These are phyloP conservation scores for Amphibolis antarctica DNA, from an alignment of 106 monocot species.

Conservation along the genomic window DNA sequence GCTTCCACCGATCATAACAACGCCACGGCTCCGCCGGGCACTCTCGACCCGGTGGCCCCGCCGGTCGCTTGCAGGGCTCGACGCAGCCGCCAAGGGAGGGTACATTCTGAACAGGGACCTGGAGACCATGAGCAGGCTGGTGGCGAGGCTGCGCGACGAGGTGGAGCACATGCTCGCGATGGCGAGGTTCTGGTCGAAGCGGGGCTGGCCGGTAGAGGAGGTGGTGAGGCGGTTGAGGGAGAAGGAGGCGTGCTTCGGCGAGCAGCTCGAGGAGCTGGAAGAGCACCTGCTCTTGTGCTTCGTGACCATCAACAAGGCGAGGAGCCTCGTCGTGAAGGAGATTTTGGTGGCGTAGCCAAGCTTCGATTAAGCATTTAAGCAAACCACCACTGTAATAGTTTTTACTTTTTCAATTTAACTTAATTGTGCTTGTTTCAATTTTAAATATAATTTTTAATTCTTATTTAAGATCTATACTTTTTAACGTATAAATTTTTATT, in stretches of 20 bases:
- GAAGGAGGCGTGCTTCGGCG: conserved; percentile 32
- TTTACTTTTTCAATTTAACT: neutral
- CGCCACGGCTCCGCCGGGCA: neutral
- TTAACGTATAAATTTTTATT: too few relatives aligned
- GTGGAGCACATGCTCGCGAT: conserved; percentile 39
- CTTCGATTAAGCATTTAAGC: neutral
- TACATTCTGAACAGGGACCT: conserved; percentile 59
- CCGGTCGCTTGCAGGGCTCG: conserved; percentile 33
- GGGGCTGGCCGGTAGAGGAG: conserved; percentile 21
- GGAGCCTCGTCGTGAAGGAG: conserved; percentile 51
- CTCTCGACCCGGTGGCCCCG: conserved; percentile 10
- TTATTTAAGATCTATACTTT: too few relatives aligned
- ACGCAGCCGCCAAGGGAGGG: conserved; percentile 45
- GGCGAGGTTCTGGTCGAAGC: conserved; percentile 28
- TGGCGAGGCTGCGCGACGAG: conserved; percentile 43
- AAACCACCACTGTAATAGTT: neutral
- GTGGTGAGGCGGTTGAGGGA: conserved; percentile 39
- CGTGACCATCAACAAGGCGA: conserved; percentile 61
- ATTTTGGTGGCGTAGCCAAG: conserved; percentile 3
- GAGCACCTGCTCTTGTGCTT: conserved; percentile 70
- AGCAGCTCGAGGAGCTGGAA: conserved; percentile 65
- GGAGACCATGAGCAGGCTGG: conserved; percentile 60
- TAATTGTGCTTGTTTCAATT: too few relatives aligned
- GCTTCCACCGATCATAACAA: too few relatives aligned
- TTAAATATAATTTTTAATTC: too few relatives aligned